Percentiles rank a stretch among this genome's conserved stretches.
These are phyloP conservation scores for Pichia scutulata DNA, from an alignment of 805 yeast species.

Conservation along the genomic window DNA sequence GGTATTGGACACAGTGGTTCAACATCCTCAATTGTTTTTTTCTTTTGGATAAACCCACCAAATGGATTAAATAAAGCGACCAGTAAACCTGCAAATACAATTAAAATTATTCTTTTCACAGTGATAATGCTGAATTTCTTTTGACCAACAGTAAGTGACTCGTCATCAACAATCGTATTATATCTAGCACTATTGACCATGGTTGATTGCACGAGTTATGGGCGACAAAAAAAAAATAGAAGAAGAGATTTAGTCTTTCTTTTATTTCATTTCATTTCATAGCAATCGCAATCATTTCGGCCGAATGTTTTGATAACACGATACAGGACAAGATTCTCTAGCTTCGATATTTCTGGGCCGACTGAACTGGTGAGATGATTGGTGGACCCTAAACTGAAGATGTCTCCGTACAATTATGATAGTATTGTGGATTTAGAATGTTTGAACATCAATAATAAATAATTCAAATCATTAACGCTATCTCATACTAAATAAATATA, in stretches of 20 bases:
- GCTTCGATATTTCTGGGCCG: no score
- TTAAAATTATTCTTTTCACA: neutral
- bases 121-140: neutral
- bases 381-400: no score
- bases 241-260: neutral
- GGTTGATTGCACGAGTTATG: neutral
- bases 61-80: neutral
- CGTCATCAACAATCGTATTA: neutral
- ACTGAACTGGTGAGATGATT: no score
- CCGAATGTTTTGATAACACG: neutral
- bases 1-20: slow-evolving; percentile 21
- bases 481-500: no score
- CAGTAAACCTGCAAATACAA: slow-evolving; percentile 1
- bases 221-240: no score
- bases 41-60: neutral
- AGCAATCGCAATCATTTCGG: neutral
- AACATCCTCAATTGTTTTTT: neutral
- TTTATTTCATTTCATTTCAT: neutral
- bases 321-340: no score
- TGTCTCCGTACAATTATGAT: no score
- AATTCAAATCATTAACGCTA: no score
- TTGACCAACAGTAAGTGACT: neutral
- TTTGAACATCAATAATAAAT: no score
- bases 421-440: no score
- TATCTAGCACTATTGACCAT: neutral